Evolutionary conservation across 768 basidiomycete species (phyloP).

Genomic region (Collybia sordida): DNA sequence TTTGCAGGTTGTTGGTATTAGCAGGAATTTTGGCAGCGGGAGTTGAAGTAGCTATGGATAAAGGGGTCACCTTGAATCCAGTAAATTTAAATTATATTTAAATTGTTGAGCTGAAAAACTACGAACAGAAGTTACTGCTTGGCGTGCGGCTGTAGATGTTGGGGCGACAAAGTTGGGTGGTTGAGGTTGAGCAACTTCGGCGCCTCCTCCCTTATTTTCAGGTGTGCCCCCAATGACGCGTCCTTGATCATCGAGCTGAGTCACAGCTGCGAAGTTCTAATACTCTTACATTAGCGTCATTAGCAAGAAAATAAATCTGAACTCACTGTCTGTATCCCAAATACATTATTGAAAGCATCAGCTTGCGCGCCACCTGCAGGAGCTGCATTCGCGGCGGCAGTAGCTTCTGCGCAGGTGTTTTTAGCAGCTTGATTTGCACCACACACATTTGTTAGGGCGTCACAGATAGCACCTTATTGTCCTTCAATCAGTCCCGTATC

Average conservation of each 20-base stretch:
- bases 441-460: conserved; percentile 52
- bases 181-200: too few relatives aligned
- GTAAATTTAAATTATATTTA: too few relatives aligned
- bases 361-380: conserved; percentile 53
- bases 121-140: too few relatives aligned
- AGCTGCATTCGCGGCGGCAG: conserved; percentile 41
- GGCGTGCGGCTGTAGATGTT: conserved; percentile 4
- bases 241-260: conserved; percentile 46
- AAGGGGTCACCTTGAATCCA: conserved; percentile 2
- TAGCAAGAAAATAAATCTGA: neutral
- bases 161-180: conserved; percentile 4
- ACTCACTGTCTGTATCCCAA: conserved; percentile 50
- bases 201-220: conserved; percentile 4
- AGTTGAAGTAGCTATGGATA: conserved; percentile 12
- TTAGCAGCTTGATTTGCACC: conserved; percentile 53
- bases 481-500: neutral
- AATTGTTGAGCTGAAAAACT: too few relatives aligned
- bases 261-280: conserved; percentile 46
- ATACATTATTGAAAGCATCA: conserved; percentile 60
- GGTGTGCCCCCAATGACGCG: conserved; percentile 24
- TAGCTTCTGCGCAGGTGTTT: conserved; percentile 42
- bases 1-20: conserved; percentile 40
- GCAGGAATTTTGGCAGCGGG: neutral
- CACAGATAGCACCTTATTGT: conserved; percentile 47
- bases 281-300: neutral